A percentile compares a stretch with the other conserved stretches of the same genome.
phyloP scores from a whole-genome alignment of 352 stramenopile genomes.

The Achlya hypogyna region DNA sequence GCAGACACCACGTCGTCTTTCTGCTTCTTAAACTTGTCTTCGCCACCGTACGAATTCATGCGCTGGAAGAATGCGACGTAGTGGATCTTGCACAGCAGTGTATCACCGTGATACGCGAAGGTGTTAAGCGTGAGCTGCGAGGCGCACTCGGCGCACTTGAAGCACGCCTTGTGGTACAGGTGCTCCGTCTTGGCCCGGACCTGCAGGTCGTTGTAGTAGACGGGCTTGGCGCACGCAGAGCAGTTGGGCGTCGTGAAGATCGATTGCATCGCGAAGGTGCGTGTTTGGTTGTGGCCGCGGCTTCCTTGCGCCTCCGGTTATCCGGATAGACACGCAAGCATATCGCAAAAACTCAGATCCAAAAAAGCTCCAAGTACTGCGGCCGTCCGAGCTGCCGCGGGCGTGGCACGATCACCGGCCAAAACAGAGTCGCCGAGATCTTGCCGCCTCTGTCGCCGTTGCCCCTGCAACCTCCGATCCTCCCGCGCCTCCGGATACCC shows the following conservation, averaged over 20 bases:
- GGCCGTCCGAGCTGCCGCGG: background rate
- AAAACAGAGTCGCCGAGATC: background rate
- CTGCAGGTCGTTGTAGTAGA: conserved; percentile 23
- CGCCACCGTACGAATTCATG: conserved; percentile 21
- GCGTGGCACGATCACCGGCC: background rate
- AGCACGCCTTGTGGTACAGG: conserved; percentile 26
- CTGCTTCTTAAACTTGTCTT: conserved; percentile 24
- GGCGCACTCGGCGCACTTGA: conserved; percentile 26
- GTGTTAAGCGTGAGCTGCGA: conserved; percentile 25
- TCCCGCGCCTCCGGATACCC: no score
- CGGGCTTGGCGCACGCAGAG: conserved; percentile 20
- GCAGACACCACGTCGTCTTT: conserved; percentile 16
- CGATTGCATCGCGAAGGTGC: background rate
- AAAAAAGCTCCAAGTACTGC: background rate
- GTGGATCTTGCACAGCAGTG: conserved; percentile 27
- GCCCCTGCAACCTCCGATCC: no score
- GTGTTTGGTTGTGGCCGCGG: background rate
- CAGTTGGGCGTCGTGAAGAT: conserved; percentile 9
- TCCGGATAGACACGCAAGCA: background rate
- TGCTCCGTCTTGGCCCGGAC: conserved; percentile 19
- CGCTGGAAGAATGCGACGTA: conserved; percentile 24
- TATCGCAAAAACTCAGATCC: conserved; percentile 2
- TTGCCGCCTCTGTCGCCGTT: no score
- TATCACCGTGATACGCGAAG: conserved; percentile 22
- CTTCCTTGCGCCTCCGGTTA: background rate